These are phyloP conservation scores for Zoysia pacifica DNA, from an alignment of 176 grass and related monocot species.

Conservation along the genomic window DNA sequence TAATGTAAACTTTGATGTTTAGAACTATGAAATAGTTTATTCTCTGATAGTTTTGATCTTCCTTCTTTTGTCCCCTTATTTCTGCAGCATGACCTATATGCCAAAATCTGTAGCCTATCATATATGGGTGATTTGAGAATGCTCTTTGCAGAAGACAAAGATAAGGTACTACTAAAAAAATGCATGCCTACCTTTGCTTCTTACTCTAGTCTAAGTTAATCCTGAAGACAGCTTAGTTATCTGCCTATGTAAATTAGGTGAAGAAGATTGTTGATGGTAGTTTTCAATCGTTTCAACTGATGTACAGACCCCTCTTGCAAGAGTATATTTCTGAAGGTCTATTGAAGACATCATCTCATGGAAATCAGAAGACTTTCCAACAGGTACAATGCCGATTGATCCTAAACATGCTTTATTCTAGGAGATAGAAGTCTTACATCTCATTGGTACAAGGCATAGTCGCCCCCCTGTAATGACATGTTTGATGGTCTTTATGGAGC, in stretches of 20 bases:
- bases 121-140: slow-evolving; percentile 94
- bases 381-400: not conserved
- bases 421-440: not conserved
- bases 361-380: not conserved
- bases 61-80: not conserved
- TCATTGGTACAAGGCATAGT: not conserved
- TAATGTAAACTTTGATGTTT: slow-evolving; percentile 31
- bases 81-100: slow-evolving; percentile 81
- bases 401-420: not conserved
- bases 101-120: slow-evolving; percentile 84
- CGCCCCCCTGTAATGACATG: not conserved
- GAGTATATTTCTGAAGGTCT: not conserved
- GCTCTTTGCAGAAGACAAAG: slow-evolving; percentile 94
- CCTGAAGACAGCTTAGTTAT: not conserved
- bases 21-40: slow-evolving; percentile 20
- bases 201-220: not conserved
- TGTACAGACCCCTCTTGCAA: not conserved
- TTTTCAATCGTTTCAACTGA: not conserved
- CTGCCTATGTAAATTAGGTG: not conserved
- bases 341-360: not conserved
- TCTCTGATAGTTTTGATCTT: slow-evolving; percentile 33
- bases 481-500: not conserved
- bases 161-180: slow-evolving; percentile 58
- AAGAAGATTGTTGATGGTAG: slow-evolving; percentile 6
- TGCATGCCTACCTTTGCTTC: not conserved